phyloP scores from a whole-genome alignment of 768 basidiomycete species.

The Lentinula raphanica region DNA sequence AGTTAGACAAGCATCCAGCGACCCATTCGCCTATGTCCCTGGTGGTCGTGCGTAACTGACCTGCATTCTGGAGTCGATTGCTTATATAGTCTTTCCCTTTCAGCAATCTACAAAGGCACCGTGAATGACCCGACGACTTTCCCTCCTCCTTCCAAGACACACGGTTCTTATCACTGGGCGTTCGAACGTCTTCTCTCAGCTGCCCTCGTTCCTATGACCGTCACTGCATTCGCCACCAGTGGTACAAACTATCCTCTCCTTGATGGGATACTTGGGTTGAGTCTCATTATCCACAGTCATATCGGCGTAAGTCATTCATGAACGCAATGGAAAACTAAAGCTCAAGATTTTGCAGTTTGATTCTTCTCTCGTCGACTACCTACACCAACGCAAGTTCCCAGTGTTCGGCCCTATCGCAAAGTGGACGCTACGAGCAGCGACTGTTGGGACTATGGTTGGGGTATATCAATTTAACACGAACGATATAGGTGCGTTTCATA shows the following conservation, averaged over 20 bases:
- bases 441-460: conserved; percentile 79
- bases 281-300: conserved; percentile 91
- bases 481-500: conserved; percentile 72
- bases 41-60: conserved; percentile 57
- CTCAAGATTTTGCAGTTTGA: conserved; percentile 55
- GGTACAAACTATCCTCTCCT: conserved; percentile 75
- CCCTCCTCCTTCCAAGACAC: conserved; percentile 71
- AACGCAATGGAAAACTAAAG: not conserved
- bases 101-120: conserved; percentile 84
- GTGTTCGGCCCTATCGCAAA: conserved; percentile 56
- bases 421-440: conserved; percentile 78
- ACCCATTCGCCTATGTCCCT: conserved; percentile 46
- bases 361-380: conserved; percentile 74
- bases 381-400: conserved; percentile 94
- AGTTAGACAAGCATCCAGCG: conserved; percentile 11
- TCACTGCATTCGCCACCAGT: conserved; percentile 77
- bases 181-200: conserved; percentile 93
- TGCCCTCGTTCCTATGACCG: conserved; percentile 81
- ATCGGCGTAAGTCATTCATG: conserved; percentile 62
- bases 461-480: conserved; percentile 99
- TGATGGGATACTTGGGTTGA: conserved; percentile 84
- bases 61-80: conserved; percentile 7
- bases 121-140: conserved; percentile 94
- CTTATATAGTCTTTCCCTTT: conserved; percentile 10
- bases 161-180: conserved; percentile 89